These are phyloP conservation scores for Dicorynia guianensis DNA, from an alignment of 306 rosid genomes.

Conservation along the genomic window DNA sequence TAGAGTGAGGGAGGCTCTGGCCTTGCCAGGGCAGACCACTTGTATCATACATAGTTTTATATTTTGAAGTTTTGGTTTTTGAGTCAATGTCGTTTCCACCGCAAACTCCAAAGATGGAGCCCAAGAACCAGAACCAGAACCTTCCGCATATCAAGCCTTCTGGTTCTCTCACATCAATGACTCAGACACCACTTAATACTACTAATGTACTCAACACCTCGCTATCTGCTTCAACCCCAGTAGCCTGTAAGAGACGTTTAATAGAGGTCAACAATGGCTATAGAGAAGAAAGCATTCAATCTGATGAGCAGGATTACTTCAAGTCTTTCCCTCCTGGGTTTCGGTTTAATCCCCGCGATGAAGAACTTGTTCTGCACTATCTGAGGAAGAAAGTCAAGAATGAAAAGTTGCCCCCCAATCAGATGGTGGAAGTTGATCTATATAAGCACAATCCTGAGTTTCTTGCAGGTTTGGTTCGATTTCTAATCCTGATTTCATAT, in stretches of 20 bases:
- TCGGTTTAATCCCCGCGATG: not conserved
- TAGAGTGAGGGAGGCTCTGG: too few relatives aligned
- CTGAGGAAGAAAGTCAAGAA: not conserved
- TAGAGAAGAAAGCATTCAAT: too few relatives aligned
- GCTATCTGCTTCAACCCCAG: too few relatives aligned
- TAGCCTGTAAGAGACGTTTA: not conserved
- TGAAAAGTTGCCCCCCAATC: not conserved
- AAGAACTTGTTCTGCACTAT: not conserved
- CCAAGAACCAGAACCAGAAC: not conserved
- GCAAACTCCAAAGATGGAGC: not conserved
- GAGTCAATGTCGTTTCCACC: not conserved
- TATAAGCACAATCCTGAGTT: not conserved
- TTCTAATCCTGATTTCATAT: too few relatives aligned
- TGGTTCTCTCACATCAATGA: too few relatives aligned
- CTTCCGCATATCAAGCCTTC: not conserved
- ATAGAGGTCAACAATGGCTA: not conserved
- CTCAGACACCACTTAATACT: not conserved
- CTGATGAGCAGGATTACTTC: not conserved
- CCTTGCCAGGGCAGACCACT: too few relatives aligned
- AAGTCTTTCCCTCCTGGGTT: not conserved
- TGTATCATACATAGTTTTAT: too few relatives aligned
- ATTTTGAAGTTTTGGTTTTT: too few relatives aligned
- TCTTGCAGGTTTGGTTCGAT: not conserved
- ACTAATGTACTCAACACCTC: too few relatives aligned
- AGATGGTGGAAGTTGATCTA: not conserved